These are phyloP conservation scores for Colletotrichum cuscutae DNA, from an alignment of 2,329 filamentous ascomycete species.

Conservation along the genomic window DNA sequence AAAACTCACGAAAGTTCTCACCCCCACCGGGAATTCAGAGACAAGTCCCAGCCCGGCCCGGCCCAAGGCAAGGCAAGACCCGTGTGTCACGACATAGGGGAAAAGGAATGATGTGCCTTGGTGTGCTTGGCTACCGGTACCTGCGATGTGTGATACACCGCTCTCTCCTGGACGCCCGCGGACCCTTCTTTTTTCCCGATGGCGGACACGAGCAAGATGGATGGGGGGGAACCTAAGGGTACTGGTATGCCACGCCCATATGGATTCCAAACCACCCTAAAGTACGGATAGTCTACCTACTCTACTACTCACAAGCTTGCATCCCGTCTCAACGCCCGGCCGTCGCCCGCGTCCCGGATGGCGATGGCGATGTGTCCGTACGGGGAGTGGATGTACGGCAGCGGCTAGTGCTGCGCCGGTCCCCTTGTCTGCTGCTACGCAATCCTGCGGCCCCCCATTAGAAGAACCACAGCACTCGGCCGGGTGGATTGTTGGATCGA, in stretches of 20 bases:
- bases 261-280: neutral
- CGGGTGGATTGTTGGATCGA: too few relatives aligned
- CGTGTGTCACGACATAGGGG: neutral
- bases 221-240: neutral
- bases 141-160: neutral
- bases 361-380: too few relatives aligned
- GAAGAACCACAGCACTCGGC: too few relatives aligned
- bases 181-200: neutral
- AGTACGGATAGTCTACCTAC: neutral
- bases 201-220: constrained; percentile 1
- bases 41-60: neutral
- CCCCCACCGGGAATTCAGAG: neutral
- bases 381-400: too few relatives aligned
- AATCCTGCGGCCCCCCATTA: too few relatives aligned
- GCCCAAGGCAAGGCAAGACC: neutral
- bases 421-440: too few relatives aligned
- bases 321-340: too few relatives aligned
- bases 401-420: too few relatives aligned
- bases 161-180: neutral
- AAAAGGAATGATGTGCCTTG: neutral
- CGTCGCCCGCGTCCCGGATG: too few relatives aligned
- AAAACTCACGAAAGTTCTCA: too few relatives aligned
- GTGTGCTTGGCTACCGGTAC: neutral
- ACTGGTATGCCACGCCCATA: too few relatives aligned
- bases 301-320: too few relatives aligned